Evolutionary conservation across 495 filamentous ascomycete genomes (phyloP).

Genomic region (Cercophora newfieldiana): DNA sequence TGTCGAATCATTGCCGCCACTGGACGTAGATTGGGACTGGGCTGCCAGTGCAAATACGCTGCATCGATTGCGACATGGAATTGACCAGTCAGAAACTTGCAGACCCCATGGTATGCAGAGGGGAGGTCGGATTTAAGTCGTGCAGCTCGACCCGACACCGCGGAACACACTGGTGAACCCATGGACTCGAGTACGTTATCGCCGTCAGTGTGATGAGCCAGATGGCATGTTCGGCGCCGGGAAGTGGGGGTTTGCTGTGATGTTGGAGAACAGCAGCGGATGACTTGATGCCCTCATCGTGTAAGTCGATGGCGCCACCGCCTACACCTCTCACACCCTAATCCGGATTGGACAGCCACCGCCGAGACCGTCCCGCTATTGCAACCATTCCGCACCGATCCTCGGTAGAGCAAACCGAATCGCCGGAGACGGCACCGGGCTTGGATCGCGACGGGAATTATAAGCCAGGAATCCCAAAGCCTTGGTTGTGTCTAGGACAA

Average conservation of each 20-base stretch:
- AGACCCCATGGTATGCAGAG: background rate
- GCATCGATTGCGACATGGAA: conserved; percentile 12
- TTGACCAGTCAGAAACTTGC: background rate
- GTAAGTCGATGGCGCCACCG: conserved; percentile 11
- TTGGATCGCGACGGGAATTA: background rate
- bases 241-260: background rate
- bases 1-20: background rate
- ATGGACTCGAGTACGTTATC: background rate
- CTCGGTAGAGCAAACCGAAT: background rate
- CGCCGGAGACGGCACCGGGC: background rate
- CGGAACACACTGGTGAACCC: background rate
- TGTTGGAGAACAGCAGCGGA: too few relatives aligned
- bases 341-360: conserved; percentile 12
- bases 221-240: background rate
- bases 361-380: background rate
- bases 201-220: background rate
- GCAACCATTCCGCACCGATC: background rate
- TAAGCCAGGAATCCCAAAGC: background rate
- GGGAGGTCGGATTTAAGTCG: background rate
- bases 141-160: background rate
- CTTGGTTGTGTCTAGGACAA: background rate
- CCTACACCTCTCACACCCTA: background rate
- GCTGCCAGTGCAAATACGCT: background rate
- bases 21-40: background rate
- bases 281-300: conserved; percentile 8